Evolutionary conservation across 208 protist genomes (phyloP), one percentile per base, ranked within the genome.

Genomic region (Leishmania lainsoni): DNA sequence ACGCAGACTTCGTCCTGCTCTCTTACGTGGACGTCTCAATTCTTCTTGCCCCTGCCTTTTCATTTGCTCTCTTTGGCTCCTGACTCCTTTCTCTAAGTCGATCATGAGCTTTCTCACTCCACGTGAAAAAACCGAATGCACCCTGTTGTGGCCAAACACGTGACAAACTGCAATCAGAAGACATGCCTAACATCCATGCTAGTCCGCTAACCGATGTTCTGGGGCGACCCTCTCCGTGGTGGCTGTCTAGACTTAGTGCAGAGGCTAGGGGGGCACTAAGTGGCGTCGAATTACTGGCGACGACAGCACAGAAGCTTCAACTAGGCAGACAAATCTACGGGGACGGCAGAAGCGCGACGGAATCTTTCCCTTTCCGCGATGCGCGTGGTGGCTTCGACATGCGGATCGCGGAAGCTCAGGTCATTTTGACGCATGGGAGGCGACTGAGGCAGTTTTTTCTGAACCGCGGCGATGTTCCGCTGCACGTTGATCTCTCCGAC

Each of bases 401-500:
- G 3, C 17, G 17, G 8, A 76, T 58, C n/a, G 1, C 59, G 6
- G 73, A 61, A 12, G 54, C 69, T 16, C 71, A 74, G 72, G 80
- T 78, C 3, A 75, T 79, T 59, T 39, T 90, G 26, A 74, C 76
- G 39, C 89, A 90, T 59, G 71, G 76, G 20, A 76, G 86, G 5
- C 65, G 65, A 3, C 51, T 77, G 16, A 49, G 83, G 29, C 42
- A 74, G 5, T 68, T 93, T 26, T 73, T 54, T 49, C 16, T 32
- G 0, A 79, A 72, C 26, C 26, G 73, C 17, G 91, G 91, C 17
- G 91, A 95, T 65, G 68, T 77, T 2, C 29, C 48, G 17, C 2
- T 68, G 26, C 73, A 87, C 22, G 81, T 89, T 32, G 88, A 91
- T 29, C 78, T 72, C 42, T 63, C 83, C 39, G 75, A 86, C 9